phyloP scores from a whole-genome alignment of 495 filamentous ascomycete genomes.

The Aspergillus ostianus region DNA sequence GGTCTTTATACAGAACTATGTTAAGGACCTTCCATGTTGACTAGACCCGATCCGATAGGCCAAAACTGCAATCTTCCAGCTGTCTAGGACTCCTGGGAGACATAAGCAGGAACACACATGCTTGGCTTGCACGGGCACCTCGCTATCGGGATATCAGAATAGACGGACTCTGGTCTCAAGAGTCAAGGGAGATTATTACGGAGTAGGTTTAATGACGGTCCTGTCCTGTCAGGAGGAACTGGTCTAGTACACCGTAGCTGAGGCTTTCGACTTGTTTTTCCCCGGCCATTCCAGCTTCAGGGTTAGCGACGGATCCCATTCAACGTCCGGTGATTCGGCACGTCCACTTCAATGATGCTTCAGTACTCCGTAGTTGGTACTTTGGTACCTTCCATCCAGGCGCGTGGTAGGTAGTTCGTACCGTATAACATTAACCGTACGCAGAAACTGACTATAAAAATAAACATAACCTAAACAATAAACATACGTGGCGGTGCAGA shows the following conservation, averaged over 20 bases:
- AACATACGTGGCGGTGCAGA: slow-evolving; percentile 20
- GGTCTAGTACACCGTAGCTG: too few species aligned
- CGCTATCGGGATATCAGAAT: not conserved
- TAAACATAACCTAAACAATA: not conserved
- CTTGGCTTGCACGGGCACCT: not conserved
- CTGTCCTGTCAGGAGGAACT: not conserved
- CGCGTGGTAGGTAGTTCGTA: not conserved
- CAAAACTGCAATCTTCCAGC: not conserved
- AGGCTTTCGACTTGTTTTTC: not conserved
- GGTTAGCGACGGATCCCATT: too few species aligned
- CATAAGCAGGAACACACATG: not conserved
- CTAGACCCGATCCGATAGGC: not conserved
- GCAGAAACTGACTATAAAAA: not conserved
- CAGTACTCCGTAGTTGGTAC: too few species aligned
- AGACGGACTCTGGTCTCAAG: too few species aligned
- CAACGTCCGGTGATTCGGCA: not conserved
- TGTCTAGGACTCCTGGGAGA: not conserved
- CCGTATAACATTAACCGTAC: not conserved
- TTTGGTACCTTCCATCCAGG: too few species aligned
- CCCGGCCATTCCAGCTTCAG: not conserved
- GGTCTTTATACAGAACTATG: not conserved
- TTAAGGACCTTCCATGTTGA: slow-evolving; percentile 3
- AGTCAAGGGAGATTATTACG: too few species aligned
- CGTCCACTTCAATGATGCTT: too few species aligned
- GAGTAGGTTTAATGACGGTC: too few species aligned